Evolutionary conservation across 768 basidiomycete species (phyloP), one percentile per base, ranked within the genome.

Genomic region (Pleurotus sapidus): DNA sequence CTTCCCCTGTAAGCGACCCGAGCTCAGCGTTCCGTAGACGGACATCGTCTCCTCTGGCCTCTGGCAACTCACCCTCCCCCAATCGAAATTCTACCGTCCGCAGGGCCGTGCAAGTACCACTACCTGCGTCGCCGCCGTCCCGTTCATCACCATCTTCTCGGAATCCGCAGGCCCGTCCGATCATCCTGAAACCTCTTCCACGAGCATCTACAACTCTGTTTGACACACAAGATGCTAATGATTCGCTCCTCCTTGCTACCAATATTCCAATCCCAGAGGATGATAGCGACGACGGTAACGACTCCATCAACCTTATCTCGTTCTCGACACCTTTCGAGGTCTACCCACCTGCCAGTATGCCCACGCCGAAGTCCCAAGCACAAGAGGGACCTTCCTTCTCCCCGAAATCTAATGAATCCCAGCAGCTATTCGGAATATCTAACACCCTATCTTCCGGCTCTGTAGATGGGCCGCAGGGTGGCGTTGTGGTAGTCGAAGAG

Each of bases 211-310:
- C 73, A 3, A 60, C 77, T 40, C 72, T 81, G 43, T 70, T 77
- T 24, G 74, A 74, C 60, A 64, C 73, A 15, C 68, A 71, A 45
- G 71, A 67, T 58, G 70, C 75, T 15, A 82, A 90, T 39, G 82
- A 88, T 42, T 84, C 87, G 24, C 73, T 92, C 3, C 79, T 93
- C 39, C 74, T 87, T 46, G 89, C 91, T 1, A 83, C 86, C 57
- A 75, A 76, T 23, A 85, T 91, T 39, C 91, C 90, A n/a, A 77
- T 91, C 17, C 90, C 91, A 2, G 86, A 84, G 61, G 84, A 57
- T 43, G 59, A 82, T 63, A 84, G 80, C 60, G 89, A 91, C 63
- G 88, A 85, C 0, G 90, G 89, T 38, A 77, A 75, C 64, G 83
- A 82, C 49, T 81, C 85, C 12, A 69, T 78, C 23, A 85, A 91